A percentile compares a stretch with the other conserved stretches of the same genome.
phyloP scores from a whole-genome alignment of 805 yeast genomes.

The Tetrapisispora taiwanensis region DNA sequence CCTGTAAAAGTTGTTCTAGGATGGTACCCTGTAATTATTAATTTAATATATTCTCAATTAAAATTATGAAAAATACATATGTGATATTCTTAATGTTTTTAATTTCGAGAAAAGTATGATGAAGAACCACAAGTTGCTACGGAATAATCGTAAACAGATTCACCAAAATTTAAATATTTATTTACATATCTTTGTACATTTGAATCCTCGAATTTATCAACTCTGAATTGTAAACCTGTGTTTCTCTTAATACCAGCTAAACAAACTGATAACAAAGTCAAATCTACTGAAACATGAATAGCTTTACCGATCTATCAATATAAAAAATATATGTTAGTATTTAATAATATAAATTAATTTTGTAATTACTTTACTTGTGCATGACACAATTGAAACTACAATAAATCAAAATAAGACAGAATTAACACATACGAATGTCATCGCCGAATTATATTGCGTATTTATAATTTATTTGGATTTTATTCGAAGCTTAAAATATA shows the following conservation, averaged over 20 bases:
- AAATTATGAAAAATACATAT: too few relatives aligned
- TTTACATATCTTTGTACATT: slow-evolving; percentile 42
- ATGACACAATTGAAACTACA: too few relatives aligned
- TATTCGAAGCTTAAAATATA: too few relatives aligned
- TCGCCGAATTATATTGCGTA: too few relatives aligned
- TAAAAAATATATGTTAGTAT: neutral
- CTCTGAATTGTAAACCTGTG: slow-evolving; percentile 56
- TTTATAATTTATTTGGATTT: too few relatives aligned
- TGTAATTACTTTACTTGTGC: too few relatives aligned
- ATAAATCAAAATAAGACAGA: too few relatives aligned
- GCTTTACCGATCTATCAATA: slow-evolving; percentile 38
- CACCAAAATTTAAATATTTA: slow-evolving; percentile 79
- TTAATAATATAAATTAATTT: neutral
- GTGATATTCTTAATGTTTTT: too few relatives aligned
- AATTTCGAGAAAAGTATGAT: slow-evolving; percentile 58
- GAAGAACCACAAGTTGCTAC: slow-evolving; percentile 64
- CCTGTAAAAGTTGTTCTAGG: too few relatives aligned
- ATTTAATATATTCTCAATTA: too few relatives aligned
- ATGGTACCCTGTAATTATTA: too few relatives aligned
- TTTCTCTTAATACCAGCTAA: slow-evolving; percentile 64
- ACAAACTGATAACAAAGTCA: slow-evolving; percentile 53
- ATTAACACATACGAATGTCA: neutral
- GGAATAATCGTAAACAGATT: slow-evolving; percentile 62
- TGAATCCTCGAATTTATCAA: slow-evolving; percentile 36
- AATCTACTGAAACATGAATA: slow-evolving; percentile 48